Evolutionary conservation across 805 yeast genomes (phyloP).

Genomic region (Candida takata): DNA sequence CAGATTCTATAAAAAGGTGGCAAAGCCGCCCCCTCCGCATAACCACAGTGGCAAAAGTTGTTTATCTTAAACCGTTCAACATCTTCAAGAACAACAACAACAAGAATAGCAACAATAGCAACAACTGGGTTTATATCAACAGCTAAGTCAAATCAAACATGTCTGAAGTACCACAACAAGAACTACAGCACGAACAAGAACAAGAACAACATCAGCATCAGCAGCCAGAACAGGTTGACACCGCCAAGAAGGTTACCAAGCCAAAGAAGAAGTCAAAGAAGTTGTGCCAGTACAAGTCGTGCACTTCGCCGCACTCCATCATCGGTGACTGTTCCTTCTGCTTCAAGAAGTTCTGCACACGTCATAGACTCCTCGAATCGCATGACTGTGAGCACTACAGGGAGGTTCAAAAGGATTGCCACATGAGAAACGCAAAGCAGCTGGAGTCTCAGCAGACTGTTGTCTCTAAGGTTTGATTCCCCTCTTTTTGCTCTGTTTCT

Average conservation of each 20-base stretch:
- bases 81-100: too few relatives aligned
- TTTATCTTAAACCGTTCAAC: too few relatives aligned
- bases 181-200: neutral
- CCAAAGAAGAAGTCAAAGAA: conserved; percentile 26
- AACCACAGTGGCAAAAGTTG: too few relatives aligned
- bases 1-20: too few relatives aligned
- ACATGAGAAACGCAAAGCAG: conserved; percentile 57
- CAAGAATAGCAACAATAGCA: too few relatives aligned
- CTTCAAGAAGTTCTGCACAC: conserved; percentile 57
- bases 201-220: neutral
- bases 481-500: too few relatives aligned
- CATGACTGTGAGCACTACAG: conserved; percentile 56
- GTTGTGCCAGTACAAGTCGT: conserved; percentile 20
- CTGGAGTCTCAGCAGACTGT: conserved; percentile 56
- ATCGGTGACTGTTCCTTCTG: conserved; percentile 59
- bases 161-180: too few relatives aligned
- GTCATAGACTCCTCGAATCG: conserved; percentile 56
- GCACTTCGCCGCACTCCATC: conserved; percentile 33
- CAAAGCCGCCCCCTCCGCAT: too few relatives aligned
- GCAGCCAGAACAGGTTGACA: conserved; percentile 1
- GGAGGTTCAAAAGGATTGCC: conserved; percentile 51
- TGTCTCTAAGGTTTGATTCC: conserved; percentile 38
- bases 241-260: conserved; percentile 8
- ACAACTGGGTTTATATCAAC: too few relatives aligned
- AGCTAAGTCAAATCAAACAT: too few relatives aligned